Base-by-base conservation (phyloP, 176 grass and related monocot genomes). In the Puccinellia tenuiflora region DNA sequence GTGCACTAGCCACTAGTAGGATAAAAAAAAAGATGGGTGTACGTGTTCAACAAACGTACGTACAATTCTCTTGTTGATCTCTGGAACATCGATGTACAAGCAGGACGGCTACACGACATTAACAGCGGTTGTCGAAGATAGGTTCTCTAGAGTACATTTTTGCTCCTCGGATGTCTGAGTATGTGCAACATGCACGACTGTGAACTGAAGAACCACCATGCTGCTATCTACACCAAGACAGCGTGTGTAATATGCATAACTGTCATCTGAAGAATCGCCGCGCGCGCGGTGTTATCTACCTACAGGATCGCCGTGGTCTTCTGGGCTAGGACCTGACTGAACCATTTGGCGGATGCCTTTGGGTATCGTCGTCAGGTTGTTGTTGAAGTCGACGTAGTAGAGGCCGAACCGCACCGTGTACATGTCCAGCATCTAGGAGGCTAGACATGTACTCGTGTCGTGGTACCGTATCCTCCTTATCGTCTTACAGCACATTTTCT, bases 271-370 rank as follows among this genome's bases (percentile, higher is more conserved):
- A 48, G 46, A 26, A 28, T 26, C 56, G 28, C 56, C 5, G 56
- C 4, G 9, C 22, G n/a, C n/a, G n/a, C n/a, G n/a, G n/a, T 14
- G 22, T 5, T 14, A 60, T 59, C 55, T 59, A n/a, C 20, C 87
- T 85, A 50, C 40, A 89, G 3, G 39, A n/a, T n/a, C n/a, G 33
- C 4, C 33, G 75, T 37, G 2, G 38, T 68, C 30, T 75, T 75
- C 68, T 43, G 79, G 5, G 48, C 38, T 2, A 98, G 84, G 53
- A 93, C 67, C 66, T 87, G 65, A 20, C 53, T 59, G 80, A 99
- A 99, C 96, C 93, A 93, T 39, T 89, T 52, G 2, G 78, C 91
- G 21, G 96, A 99, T 21, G 85, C 89, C 88, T 99, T 99, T 96
- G 29, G 93, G 93, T 38, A 90, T 92, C 78, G 91, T 91, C 5